phyloP scores from a whole-genome alignment of 2,329 filamentous ascomycete genomes.

The Trematosphaeria pertusa region DNA sequence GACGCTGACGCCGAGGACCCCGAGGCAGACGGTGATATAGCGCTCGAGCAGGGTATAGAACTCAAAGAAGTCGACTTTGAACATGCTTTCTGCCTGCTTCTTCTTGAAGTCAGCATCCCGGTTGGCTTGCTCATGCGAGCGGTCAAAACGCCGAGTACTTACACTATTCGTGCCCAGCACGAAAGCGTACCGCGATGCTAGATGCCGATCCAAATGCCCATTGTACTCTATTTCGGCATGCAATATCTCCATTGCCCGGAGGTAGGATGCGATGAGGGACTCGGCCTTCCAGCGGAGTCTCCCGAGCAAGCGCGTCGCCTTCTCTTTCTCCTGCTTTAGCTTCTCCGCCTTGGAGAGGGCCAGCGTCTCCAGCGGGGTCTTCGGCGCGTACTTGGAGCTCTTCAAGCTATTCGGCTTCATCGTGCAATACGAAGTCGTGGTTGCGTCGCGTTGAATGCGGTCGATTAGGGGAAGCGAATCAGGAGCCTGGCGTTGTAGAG shows the following conservation, averaged over 20 bases:
- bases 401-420: too few species aligned
- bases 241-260: slow-evolving; percentile 35
- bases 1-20: slow-evolving; percentile 66
- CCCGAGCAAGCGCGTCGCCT: slow-evolving; percentile 30
- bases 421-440: too few species aligned
- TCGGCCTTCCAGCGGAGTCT: slow-evolving; percentile 47
- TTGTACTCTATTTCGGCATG: slow-evolving; percentile 23
- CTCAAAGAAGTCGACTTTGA: slow-evolving; percentile 80
- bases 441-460: too few species aligned
- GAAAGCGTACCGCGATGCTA: slow-evolving; percentile 18
- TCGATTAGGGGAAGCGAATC: too few species aligned
- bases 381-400: slow-evolving; percentile 40
- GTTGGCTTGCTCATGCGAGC: not conserved
- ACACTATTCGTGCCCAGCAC: slow-evolving; percentile 28
- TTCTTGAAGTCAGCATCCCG: slow-evolving; percentile 17
- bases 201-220: slow-evolving; percentile 6
- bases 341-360: slow-evolving; percentile 34
- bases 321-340: slow-evolving; percentile 39
- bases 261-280: slow-evolving; percentile 37
- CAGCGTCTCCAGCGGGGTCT: slow-evolving; percentile 33
- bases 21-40: slow-evolving; percentile 71
- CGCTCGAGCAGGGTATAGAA: slow-evolving; percentile 77
- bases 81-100: slow-evolving; percentile 60
- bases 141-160: slow-evolving; percentile 13
- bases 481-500: too few species aligned